Conservation (phyloP, 306 rosid species). For the Malus asiatica region DNA sequence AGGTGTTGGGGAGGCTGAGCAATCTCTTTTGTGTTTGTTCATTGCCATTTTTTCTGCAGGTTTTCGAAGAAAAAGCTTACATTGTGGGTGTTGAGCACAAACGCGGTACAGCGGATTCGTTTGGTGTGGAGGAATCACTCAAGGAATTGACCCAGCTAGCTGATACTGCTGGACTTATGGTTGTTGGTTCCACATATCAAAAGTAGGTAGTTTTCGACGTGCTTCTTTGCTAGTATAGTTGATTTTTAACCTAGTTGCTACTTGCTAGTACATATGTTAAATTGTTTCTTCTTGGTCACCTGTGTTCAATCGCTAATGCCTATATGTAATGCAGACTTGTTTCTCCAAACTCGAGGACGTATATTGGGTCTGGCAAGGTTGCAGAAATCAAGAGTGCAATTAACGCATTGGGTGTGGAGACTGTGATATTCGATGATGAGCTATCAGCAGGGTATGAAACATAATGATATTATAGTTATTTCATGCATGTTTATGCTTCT, state of each 20-base stretch:
- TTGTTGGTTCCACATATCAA: constrained; percentile 79
- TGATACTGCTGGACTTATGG: constrained; percentile 86
- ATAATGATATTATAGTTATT: not conserved
- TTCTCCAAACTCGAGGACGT: constrained; percentile 81
- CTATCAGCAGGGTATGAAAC: constrained; percentile 76
- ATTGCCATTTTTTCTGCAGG: constrained; percentile 24
- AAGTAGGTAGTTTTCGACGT: constrained; percentile 31
- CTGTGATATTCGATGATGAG: constrained; percentile 91
- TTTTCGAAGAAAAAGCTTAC: constrained; percentile 83
- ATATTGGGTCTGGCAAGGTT: constrained; percentile 95
- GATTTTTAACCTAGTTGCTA: not conserved
- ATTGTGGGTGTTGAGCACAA: constrained; percentile 80
- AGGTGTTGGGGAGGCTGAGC: not conserved
- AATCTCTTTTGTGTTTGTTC: no score
- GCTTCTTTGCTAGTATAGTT: not conserved
- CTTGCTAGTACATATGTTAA: not conserved
- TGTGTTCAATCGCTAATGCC: constrained; percentile 5
- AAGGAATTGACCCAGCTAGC: constrained; percentile 79
- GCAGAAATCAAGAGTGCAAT: constrained; percentile 87
- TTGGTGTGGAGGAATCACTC: constrained; percentile 68
- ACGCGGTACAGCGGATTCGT: constrained; percentile 37
- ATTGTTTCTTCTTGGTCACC: not conserved
- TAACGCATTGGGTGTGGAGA: constrained; percentile 68
- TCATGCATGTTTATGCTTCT: constrained; percentile 9
- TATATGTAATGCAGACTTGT: constrained; percentile 48